phyloP scores from a whole-genome alignment of 768 basidiomycete genomes.

The Rhodosporidiobolus sp. region DNA sequence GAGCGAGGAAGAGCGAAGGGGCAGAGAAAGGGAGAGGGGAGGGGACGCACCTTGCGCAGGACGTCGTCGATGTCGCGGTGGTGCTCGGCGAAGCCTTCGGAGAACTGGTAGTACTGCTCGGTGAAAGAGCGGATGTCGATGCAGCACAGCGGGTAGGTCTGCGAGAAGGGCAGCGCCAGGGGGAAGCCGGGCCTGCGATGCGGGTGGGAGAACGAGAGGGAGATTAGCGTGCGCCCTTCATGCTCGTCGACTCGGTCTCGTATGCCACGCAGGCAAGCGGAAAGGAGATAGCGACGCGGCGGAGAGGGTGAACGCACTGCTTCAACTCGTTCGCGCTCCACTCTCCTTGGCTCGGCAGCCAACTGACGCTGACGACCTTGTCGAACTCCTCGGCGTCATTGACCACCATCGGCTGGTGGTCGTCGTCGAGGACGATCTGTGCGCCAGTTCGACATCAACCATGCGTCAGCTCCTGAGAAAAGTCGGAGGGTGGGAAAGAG shows the following conservation, averaged over 20 bases:
- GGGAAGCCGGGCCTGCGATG: slow-evolving; percentile 61
- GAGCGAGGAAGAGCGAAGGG: slow-evolving; percentile 22
- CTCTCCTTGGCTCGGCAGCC: slow-evolving; percentile 66
- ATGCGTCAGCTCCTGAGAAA: too few species aligned
- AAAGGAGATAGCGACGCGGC: slow-evolving; percentile 15
- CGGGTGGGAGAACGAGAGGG: background rate
- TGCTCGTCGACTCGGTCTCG: background rate
- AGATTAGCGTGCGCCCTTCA: background rate
- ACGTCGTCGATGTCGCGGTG: slow-evolving; percentile 88
- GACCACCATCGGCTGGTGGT: slow-evolving; percentile 80
- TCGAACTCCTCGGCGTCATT: slow-evolving; percentile 61
- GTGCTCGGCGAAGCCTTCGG: slow-evolving; percentile 89
- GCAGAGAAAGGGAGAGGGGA: background rate
- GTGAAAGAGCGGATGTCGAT: slow-evolving; percentile 86
- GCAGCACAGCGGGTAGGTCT: slow-evolving; percentile 90
- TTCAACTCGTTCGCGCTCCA: slow-evolving; percentile 33
- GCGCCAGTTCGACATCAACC: background rate
- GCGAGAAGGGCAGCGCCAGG: slow-evolving; percentile 83
- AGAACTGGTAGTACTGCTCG: slow-evolving; percentile 92
- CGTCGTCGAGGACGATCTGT: slow-evolving; percentile 76
- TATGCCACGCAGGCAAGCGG: background rate
- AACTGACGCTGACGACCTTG: slow-evolving; percentile 72
- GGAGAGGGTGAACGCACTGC: slow-evolving; percentile 10
- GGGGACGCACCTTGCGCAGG: slow-evolving; percentile 66
- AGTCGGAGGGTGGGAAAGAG: background rate